Conservation (phyloP, 116 monocot genomes). For the Dioscorea cayenensis region DNA sequence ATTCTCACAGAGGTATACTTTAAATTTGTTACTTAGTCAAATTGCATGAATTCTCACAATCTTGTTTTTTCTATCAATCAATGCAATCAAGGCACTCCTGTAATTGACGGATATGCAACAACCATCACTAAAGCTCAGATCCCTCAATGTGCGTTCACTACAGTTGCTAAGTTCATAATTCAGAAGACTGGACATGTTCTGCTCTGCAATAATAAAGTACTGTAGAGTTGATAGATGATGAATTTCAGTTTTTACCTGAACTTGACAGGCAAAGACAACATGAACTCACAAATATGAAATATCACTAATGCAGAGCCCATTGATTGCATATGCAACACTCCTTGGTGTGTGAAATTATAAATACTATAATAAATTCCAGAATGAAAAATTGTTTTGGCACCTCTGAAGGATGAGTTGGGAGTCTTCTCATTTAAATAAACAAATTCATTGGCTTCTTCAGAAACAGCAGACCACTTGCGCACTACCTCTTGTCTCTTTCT, state of each 20-base stretch:
- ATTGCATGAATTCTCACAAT: no score
- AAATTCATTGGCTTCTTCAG: slow-evolving; percentile 25
- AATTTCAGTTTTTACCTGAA: background rate
- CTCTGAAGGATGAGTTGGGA: background rate
- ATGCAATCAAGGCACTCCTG: no score
- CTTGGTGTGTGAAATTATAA: background rate
- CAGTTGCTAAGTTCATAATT: no score
- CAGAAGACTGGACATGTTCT: no score
- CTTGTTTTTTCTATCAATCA: no score
- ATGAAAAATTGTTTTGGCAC: background rate
- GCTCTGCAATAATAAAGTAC: background rate
- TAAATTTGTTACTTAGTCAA: no score
- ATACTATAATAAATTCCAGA: background rate
- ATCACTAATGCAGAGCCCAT: background rate
- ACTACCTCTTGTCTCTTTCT: slow-evolving; percentile 9
- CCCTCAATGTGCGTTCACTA: no score
- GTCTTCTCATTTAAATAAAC: slow-evolving; percentile 13
- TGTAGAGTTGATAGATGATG: background rate
- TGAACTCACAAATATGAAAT: background rate
- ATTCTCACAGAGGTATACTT: no score
- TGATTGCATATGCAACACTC: background rate
- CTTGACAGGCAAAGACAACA: background rate
- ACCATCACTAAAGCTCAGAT: no score
- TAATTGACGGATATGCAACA: no score
- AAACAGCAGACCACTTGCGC: slow-evolving; percentile 25